phyloP scores from a whole-genome alignment of 163 green algal species.

The Volvox carteri region DNA sequence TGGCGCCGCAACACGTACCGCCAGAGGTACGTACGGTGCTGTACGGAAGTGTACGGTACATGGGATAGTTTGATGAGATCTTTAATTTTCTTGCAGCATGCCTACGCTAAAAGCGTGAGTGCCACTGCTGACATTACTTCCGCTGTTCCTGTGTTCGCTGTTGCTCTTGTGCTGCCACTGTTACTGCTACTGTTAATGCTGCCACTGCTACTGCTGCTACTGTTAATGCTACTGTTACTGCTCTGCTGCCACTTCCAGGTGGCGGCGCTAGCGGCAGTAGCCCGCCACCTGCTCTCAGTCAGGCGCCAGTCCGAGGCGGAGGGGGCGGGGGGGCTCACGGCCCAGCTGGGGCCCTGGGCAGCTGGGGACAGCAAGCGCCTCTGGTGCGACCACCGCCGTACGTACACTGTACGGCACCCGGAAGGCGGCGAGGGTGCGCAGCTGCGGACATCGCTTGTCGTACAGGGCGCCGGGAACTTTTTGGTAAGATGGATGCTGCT shows the following conservation, averaged over 20 bases:
- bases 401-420: slow-evolving; percentile 31
- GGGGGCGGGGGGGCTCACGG: background rate
- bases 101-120: no score
- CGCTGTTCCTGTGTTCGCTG: no score
- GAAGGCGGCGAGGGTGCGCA: slow-evolving; percentile 27
- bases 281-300: slow-evolving; percentile 63
- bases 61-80: no score
- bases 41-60: background rate
- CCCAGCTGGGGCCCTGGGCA: slow-evolving; percentile 4
- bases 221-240: background rate
- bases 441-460: slow-evolving; percentile 39
- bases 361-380: slow-evolving; percentile 62
- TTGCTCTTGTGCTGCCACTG: no score
- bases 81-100: no score
- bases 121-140: no score
- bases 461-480: slow-evolving; percentile 43
- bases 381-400: slow-evolving; percentile 41
- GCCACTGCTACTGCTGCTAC: background rate
- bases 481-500: slow-evolving; percentile 18
- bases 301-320: slow-evolving; percentile 19
- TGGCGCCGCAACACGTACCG: slow-evolving; percentile 48
- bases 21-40: slow-evolving; percentile 1
- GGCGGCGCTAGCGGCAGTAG: slow-evolving; percentile 67
- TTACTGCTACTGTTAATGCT: no score
- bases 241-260: slow-evolving; percentile 6